Percentiles rank a stretch among this genome's conserved stretches.
Evolutionary conservation across 352 stramenopile species (phyloP).

Genomic region (Phytophthora idaei): DNA sequence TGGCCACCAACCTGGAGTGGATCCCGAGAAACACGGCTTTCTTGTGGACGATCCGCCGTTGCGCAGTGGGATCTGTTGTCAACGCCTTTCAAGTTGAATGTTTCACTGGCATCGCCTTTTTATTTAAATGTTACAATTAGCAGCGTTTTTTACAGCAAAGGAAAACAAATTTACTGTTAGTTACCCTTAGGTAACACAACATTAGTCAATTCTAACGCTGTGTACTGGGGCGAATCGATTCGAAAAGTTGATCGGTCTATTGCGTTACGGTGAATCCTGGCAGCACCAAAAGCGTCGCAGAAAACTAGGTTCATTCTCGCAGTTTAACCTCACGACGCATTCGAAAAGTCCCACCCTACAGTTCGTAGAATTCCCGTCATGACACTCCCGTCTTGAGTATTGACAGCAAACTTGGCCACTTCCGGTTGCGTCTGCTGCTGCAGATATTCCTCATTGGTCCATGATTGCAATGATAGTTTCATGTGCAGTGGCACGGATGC

Average conservation of each 20-base stretch:
- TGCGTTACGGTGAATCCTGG: no score
- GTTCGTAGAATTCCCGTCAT: constrained; percentile 10
- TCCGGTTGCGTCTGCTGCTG: constrained; percentile 9
- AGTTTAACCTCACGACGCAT: constrained; percentile 4
- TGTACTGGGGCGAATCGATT: no score
- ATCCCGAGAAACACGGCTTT: neutral
- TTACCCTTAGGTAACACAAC: no score
- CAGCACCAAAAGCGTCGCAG: neutral
- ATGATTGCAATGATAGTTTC: constrained; percentile 3
- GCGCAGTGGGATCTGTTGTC: neutral
- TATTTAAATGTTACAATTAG: no score
- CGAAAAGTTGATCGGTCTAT: no score
- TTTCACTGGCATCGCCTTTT: neutral
- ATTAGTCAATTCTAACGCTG: no score
- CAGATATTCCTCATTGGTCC: constrained; percentile 5
- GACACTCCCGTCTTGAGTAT: constrained; percentile 1
- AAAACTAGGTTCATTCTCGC: neutral
- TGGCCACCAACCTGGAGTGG: neutral
- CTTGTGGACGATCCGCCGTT: neutral
- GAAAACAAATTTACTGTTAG: neutral
- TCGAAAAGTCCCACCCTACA: constrained; percentile 11
- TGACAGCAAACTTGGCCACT: constrained; percentile 4
- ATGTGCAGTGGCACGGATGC: neutral
- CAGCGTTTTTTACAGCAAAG: neutral
- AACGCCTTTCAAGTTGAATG: neutral